Base-by-base conservation (phyloP, 345 rosid genomes). In the Pugionium cornutum region DNA sequence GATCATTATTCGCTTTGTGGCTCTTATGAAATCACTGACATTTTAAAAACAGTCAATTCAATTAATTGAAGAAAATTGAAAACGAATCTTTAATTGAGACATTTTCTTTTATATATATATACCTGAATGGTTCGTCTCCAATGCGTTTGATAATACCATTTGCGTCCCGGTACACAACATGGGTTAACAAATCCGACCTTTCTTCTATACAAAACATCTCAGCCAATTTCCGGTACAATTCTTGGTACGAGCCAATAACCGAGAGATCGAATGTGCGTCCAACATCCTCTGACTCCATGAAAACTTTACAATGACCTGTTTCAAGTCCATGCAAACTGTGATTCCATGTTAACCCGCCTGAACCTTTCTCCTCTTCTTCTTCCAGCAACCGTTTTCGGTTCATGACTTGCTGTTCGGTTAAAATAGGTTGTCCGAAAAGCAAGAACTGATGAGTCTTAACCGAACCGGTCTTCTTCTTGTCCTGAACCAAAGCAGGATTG, bases 61-160 rank as follows among this genome's bases (percentile, higher is more conserved):
- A 52, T 36, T 39, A 41, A 18, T 6, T 8, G 36, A 53, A 0
- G 9, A 27, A 26, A 46, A 65, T 8, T 4, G 2, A 48, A 57
- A 59, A 59, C 27, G 18, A 18, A 18, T 18, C 18, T 9, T 29
- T 18, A 25, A 37, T 3, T 2, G 9, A 39, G 5, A 4, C 4
- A 40, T 28, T 45, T 5, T 18, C n/a, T 40, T n/a, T 27, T 9
- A 58, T 39, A 54, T 18, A 50, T 26, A 3, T 34, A 84, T 63
- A 92, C 98, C 98, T 86, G 91, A 84, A 92, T 41, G 92, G 95
- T 77, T 89, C 95, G 28, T 81, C 89, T 51, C 97, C 96, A 7
- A 73, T 81, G 37, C 74, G 83, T 68, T 77, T 89, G 41, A 78
- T 74, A 43, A 80, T 76, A 64, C 91, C 96, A 9, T 76, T 63